These are phyloP conservation scores for Daldinia caldariorum DNA, from an alignment of 495 filamentous ascomycete species.

Conservation along the genomic window DNA sequence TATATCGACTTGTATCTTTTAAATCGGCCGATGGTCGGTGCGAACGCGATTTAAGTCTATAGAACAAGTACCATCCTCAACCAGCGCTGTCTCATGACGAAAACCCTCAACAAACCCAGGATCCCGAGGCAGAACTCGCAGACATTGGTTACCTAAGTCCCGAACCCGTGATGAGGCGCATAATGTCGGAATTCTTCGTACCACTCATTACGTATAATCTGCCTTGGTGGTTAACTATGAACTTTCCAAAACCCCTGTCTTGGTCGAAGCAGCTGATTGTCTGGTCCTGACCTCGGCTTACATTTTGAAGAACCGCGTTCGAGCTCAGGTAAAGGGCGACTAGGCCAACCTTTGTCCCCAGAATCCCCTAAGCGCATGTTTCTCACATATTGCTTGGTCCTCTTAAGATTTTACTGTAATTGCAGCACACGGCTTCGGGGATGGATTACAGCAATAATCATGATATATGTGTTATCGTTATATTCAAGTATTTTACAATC, in stretches of 20 bases:
- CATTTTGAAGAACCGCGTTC: not conserved
- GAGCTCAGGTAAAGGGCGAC: not conserved
- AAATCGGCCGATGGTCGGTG: slow-evolving; percentile 3
- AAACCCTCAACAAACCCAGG: slow-evolving; percentile 7
- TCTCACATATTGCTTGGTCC: not conserved
- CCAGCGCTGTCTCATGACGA: slow-evolving; percentile 3
- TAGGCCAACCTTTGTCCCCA: not conserved
- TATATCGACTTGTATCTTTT: slow-evolving; percentile 15
- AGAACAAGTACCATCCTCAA: slow-evolving; percentile 9
- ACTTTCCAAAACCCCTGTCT: not conserved
- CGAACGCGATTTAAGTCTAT: slow-evolving; percentile 7
- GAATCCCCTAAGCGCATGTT: not conserved
- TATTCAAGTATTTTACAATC: not conserved
- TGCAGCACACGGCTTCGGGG: not conserved
- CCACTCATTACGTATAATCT: not conserved
- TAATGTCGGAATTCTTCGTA: not conserved
- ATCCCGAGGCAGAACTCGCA: slow-evolving; percentile 12
- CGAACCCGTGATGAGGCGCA: slow-evolving; percentile 7
- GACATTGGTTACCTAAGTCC: slow-evolving; percentile 3
- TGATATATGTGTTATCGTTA: not conserved
- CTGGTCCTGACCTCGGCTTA: not conserved
- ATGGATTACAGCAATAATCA: not conserved
- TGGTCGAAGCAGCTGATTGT: not conserved
- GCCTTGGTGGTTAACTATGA: not conserved
- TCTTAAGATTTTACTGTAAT: not conserved